A percentile compares a stretch with the other conserved stretches of the same genome.
Conservation (phyloP, 2,329 filamentous ascomycete genomes). For the Cladosporium sp. region DNA sequence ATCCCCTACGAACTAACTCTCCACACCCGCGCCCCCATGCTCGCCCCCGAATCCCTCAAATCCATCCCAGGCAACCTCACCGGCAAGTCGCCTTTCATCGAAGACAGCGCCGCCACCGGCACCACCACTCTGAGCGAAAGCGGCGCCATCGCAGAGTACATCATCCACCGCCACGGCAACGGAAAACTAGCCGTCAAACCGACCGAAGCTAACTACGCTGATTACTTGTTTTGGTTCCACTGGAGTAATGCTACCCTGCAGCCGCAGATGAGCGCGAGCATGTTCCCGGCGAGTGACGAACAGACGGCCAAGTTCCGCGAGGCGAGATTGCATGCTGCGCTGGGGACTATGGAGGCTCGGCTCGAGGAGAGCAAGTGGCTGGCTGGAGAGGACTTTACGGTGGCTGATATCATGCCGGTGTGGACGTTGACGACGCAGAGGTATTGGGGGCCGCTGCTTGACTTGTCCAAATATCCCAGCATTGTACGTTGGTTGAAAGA, state of each 20-base stretch:
- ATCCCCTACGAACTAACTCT: constrained; percentile 53
- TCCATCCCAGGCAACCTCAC: constrained; percentile 40
- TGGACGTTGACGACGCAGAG: constrained; percentile 64
- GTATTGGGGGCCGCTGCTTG: constrained; percentile 46
- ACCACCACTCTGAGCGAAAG: constrained; percentile 58
- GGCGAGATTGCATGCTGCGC: constrained; percentile 38
- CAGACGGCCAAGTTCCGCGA: constrained; percentile 33
- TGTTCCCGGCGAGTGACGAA: constrained; percentile 35
- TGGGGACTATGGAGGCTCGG: constrained; percentile 52
- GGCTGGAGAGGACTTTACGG: constrained; percentile 62
- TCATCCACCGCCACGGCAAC: constrained; percentile 54
- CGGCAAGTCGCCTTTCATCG: constrained; percentile 61
- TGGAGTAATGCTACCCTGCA: constrained; percentile 42
- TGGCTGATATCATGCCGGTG: constrained; percentile 65
- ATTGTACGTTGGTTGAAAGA: constrained; percentile 35
- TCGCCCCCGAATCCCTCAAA: constrained; percentile 31
- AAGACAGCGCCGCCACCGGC: constrained; percentile 50
- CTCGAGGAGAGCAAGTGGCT: constrained; percentile 55
- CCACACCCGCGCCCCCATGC: constrained; percentile 47
- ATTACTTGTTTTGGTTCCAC: constrained; percentile 64
- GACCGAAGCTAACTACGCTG: constrained; percentile 53
- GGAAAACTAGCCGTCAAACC: constrained; percentile 52
- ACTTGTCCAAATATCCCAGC: constrained; percentile 26
- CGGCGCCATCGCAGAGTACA: constrained; percentile 62
- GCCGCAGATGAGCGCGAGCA: constrained; percentile 37